Evolutionary conservation across 2,329 filamentous ascomycete genomes (phyloP).

Genomic region (Fusarium tjaetaba): DNA sequence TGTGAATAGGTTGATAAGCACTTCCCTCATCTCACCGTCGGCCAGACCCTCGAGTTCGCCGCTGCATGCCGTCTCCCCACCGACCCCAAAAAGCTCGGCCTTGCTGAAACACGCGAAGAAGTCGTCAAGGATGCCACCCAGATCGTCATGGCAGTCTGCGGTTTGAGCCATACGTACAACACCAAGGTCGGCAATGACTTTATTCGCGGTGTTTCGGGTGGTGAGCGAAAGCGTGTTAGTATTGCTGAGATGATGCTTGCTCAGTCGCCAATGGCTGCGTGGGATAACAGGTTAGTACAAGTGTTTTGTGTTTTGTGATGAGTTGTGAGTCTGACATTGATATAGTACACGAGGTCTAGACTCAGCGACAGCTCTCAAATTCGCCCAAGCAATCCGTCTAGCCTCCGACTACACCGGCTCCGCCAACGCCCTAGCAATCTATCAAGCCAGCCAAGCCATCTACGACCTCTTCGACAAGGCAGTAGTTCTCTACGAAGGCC

Average conservation of each 20-base stretch:
- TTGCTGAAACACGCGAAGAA: constrained; percentile 67
- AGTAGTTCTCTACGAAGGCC: constrained; percentile 78
- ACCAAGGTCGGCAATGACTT: constrained; percentile 82
- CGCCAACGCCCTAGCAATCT: constrained; percentile 74
- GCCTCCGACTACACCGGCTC: constrained; percentile 71
- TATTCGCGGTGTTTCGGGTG: constrained; percentile 75
- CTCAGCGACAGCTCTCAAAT: constrained; percentile 77
- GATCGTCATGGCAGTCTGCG: constrained; percentile 76
- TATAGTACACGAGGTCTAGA: constrained; percentile 75
- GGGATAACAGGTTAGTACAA: constrained; percentile 70
- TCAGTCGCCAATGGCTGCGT: constrained; percentile 63
- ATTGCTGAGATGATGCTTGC: constrained; percentile 82
- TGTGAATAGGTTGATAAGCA: constrained; percentile 69
- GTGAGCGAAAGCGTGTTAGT: constrained; percentile 81
- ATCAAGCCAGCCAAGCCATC: constrained; percentile 75
- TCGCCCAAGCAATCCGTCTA: constrained; percentile 72
- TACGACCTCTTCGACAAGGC: constrained; percentile 82
- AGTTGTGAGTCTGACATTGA: rapidly evolving
- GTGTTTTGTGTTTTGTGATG: rapidly evolving
- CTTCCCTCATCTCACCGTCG: constrained; percentile 80
- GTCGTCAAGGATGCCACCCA: constrained; percentile 71
- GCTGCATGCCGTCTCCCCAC: constrained; percentile 74
- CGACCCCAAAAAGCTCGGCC: constrained; percentile 62
- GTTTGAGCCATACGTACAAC: constrained; percentile 75
- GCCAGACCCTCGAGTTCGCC: constrained; percentile 78